Percentiles rank a stretch among this genome's conserved stretches.
Conservation (phyloP, 495 filamentous ascomycete species). For the Annulohypoxylon stygium region DNA sequence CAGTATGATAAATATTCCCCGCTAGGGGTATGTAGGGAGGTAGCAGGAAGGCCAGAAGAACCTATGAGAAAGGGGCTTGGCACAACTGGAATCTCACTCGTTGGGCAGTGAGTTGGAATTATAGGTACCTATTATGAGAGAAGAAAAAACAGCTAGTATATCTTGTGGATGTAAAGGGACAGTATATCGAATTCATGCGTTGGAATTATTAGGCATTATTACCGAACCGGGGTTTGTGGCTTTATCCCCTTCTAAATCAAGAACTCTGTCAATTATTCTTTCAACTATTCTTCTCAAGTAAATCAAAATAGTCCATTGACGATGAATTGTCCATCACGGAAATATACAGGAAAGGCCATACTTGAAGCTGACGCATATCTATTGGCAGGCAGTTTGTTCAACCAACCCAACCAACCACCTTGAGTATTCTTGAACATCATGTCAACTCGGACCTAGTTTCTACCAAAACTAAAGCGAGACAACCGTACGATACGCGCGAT, state of each 20-base stretch:
- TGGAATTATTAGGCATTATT: constrained; percentile 7
- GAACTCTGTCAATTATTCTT: not conserved
- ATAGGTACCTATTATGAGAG: not conserved
- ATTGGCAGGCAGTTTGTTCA: not conserved
- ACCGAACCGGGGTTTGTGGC: not conserved
- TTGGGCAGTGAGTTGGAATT: not conserved
- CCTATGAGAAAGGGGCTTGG: not conserved
- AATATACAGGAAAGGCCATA: not conserved
- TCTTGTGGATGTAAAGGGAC: not conserved
- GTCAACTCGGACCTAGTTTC: not conserved
- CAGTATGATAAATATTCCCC: not conserved
- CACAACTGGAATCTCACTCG: not conserved
- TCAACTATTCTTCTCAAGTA: not conserved
- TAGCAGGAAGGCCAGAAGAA: not conserved
- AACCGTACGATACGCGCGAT: no score
- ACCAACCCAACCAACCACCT: not conserved
- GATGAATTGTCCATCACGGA: not conserved
- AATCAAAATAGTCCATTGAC: not conserved
- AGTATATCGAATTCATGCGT: not conserved
- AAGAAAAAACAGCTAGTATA: not conserved
- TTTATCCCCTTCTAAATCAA: constrained; percentile 1
- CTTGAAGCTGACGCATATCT: not conserved
- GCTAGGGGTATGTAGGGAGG: not conserved
- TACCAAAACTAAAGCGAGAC: not conserved
- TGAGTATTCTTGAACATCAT: not conserved